Base-by-base conservation (phyloP, 163 green algal genomes). In the Prototheca wickerhamii region DNA sequence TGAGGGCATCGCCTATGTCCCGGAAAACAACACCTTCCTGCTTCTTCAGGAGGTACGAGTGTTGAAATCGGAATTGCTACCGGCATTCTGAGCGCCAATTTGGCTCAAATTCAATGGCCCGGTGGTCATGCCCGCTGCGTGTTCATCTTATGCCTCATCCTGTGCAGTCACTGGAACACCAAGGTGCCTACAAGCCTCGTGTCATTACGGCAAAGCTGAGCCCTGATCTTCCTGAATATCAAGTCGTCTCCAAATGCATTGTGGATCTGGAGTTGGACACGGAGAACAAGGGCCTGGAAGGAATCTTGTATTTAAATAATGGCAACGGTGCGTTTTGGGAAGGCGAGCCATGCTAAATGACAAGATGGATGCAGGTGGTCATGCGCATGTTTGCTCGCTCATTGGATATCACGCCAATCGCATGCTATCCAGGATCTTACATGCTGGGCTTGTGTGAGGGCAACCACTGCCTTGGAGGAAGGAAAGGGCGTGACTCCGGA, bases 371-470 rank as follows among this genome's bases (percentile, higher is more conserved):
- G 26, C 30, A n/a, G 25, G 62, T 30, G 35, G 35, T 43, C 37
- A 37, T 30, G 21, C 12, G 55, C 17, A 32, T 21, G 31, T 29
- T 30, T 25, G 6, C 33, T 35, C 29, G 40, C 40, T 10, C 40
- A 49, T 49, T 4, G 10, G 56, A 30, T 6, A 35, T 4, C 21
- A n/a, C 33, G 20, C 56, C 56, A 49, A 49, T 51, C 6, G 32
- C 17, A 10, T 2, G 20, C 20, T 6, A 26, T 66, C 60, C 64
- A 76, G 69, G 57, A 4, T 20, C 62, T 28, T 74, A 54, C 8
- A 55, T 83, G 59, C 56, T 83, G 55, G 76, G 75, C 8, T 30
- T 83, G 60, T 83, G 76, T 46, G 76, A 83, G 56, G 76, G 76
- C 54, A 83, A 83, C 65, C 35, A 67, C 49, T 83, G 73, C 43